Conservation (phyloP, 495 filamentous ascomycete species). For the Acidiella bohemica region DNA sequence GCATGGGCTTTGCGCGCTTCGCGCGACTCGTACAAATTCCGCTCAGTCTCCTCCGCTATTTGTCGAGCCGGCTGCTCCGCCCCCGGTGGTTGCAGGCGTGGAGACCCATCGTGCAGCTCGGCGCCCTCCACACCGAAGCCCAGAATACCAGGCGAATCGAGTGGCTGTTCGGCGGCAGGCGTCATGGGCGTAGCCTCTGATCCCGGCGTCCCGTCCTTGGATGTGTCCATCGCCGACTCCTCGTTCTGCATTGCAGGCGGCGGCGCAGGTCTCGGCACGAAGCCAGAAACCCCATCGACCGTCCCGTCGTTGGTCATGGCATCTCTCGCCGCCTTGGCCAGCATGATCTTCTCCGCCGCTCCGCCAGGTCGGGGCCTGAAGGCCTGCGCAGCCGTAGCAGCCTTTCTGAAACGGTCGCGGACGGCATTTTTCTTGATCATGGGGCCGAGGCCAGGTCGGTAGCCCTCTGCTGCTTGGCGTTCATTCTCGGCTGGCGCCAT, state of each 20-base stretch:
- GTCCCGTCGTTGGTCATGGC: constrained; percentile 33
- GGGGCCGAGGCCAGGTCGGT: constrained; percentile 70
- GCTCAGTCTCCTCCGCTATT: constrained; percentile 8
- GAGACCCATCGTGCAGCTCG: constrained; percentile 4
- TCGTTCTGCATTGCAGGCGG: not conserved
- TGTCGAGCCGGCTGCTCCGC: constrained; percentile 25
- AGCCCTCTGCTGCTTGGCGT: constrained; percentile 38
- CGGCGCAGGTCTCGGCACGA: constrained; percentile 56
- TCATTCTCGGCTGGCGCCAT: constrained; percentile 1
- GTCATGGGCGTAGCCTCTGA: constrained; percentile 24
- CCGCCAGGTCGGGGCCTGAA: constrained; percentile 80
- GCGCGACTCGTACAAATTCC: constrained; percentile 5
- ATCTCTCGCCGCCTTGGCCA: constrained; percentile 36
- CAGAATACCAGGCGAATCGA: constrained; percentile 7
- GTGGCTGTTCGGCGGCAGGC: constrained; percentile 6
- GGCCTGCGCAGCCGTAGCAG: constrained; percentile 62
- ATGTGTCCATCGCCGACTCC: not conserved
- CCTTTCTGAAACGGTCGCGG: constrained; percentile 68
- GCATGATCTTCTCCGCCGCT: constrained; percentile 57
- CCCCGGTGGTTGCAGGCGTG: not conserved
- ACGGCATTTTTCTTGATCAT: constrained; percentile 79
- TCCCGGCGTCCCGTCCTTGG: constrained; percentile 12
- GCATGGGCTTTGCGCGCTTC: constrained; percentile 8
- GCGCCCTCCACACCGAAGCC: constrained; percentile 1
- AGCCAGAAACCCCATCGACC: constrained; percentile 75